Conservation (phyloP, 2,329 filamentous ascomycete genomes). For the Cyanodermella asteris region DNA sequence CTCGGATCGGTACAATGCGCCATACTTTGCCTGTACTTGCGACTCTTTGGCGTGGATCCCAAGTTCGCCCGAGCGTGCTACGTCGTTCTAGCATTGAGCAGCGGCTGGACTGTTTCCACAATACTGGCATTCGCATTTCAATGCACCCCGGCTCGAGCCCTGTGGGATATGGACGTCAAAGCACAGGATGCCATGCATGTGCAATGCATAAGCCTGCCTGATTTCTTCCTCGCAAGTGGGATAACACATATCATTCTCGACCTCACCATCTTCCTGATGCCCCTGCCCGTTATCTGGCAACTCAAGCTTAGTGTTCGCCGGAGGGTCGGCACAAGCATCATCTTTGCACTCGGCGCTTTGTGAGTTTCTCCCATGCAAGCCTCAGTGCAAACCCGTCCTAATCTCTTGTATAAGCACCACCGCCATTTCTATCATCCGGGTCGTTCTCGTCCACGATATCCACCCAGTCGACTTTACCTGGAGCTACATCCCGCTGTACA, state of each 20-base stretch:
- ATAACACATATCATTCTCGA: conserved; percentile 13
- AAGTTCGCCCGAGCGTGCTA: neutral
- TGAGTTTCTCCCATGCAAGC: conserved; percentile 1
- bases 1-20: conserved; percentile 1
- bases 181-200: too few species aligned
- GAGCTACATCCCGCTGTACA: conserved; percentile 9
- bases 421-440: conserved; percentile 2
- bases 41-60: conserved; percentile 1
- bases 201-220: conserved; percentile 6
- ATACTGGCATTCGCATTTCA: conserved; percentile 1
- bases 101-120: conserved; percentile 1
- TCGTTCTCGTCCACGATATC: neutral
- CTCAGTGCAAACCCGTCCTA: too few species aligned
- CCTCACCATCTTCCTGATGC: conserved; percentile 11
- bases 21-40: conserved; percentile 1
- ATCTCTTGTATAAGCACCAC: too few species aligned
- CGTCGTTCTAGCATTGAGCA: neutral
- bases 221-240: conserved; percentile 13
- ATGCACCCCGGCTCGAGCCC: conserved; percentile 1
- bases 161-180: neutral
- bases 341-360: conserved; percentile 11
- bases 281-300: conserved; percentile 12
- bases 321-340: conserved; percentile 10
- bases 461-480: conserved; percentile 10
- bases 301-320: conserved; percentile 10